Percentiles rank a stretch among this genome's conserved stretches.
phyloP scores from a whole-genome alignment of 192 early-diverging fungal genomes.

The Linderina pennispora region DNA sequence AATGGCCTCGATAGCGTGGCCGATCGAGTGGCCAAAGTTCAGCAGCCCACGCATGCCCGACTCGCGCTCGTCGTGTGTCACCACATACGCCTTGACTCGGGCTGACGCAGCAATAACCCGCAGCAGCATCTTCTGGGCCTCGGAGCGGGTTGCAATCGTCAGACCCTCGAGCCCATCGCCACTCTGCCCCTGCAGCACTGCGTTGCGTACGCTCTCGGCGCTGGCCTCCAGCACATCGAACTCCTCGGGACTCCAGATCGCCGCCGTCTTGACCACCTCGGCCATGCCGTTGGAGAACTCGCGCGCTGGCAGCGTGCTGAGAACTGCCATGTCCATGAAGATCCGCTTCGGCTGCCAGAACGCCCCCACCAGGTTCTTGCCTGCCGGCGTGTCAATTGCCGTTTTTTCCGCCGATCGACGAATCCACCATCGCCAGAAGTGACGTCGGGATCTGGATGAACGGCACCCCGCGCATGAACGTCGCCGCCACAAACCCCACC shows the following conservation, averaged over 20 bases:
- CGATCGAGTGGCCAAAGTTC: constrained; percentile 97
- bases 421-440: constrained; percentile 97
- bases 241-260: constrained; percentile 83
- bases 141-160: constrained; percentile 52
- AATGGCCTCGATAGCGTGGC: constrained; percentile 94
- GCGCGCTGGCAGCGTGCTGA: constrained; percentile 80
- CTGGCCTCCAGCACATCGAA: constrained; percentile 87
- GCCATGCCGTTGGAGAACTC: constrained; percentile 97
- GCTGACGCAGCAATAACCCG: constrained; percentile 84
- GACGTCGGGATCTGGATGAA: constrained; percentile 94
- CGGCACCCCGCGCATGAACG: constrained; percentile 96
- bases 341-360: constrained; percentile 95
- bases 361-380: constrained; percentile 95
- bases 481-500: constrained; percentile 94
- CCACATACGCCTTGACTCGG: constrained; percentile 89
- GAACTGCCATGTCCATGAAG: constrained; percentile 83
- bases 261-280: constrained; percentile 96
- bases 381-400: constrained; percentile 90
- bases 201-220: constrained; percentile 71
- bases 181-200: constrained; percentile 52
- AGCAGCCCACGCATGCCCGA: constrained; percentile 88
- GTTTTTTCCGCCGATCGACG: constrained; percentile 96
- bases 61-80: constrained; percentile 94
- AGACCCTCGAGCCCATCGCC: constrained; percentile 5
- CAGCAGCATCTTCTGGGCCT: constrained; percentile 61